Conservation (phyloP, 2,329 filamentous ascomycete genomes). For the Graphiopsis chlorocephala region DNA sequence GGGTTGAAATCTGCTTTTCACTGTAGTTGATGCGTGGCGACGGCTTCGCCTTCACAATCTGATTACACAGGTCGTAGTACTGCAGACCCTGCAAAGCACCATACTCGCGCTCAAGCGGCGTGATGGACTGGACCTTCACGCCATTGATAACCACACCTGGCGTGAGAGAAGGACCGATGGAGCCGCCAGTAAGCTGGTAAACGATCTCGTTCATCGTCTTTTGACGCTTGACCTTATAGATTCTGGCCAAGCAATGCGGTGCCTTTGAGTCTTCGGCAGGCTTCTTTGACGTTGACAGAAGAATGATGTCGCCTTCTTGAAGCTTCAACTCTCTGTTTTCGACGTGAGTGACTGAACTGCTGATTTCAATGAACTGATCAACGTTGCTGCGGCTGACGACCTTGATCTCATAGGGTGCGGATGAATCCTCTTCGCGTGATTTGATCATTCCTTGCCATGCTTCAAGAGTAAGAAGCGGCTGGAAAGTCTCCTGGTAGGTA, state of each 20-base stretch:
- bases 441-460: slow-evolving; percentile 94
- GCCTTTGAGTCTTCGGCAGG: slow-evolving; percentile 65
- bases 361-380: slow-evolving; percentile 89
- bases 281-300: slow-evolving; percentile 71
- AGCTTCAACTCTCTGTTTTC: slow-evolving; percentile 71
- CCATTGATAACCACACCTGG: slow-evolving; percentile 70
- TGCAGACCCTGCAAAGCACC: slow-evolving; percentile 85
- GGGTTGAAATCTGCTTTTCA: slow-evolving; percentile 66
- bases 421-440: slow-evolving; percentile 78
- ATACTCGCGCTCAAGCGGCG: slow-evolving; percentile 91
- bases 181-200: slow-evolving; percentile 69
- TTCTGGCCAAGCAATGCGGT: slow-evolving; percentile 81
- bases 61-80: slow-evolving; percentile 93
- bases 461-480: slow-evolving; percentile 85
- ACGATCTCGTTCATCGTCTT: slow-evolving; percentile 79
- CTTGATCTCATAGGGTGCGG: slow-evolving; percentile 81
- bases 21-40: slow-evolving; percentile 82
- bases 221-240: slow-evolving; percentile 77
- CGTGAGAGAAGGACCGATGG: slow-evolving; percentile 48
- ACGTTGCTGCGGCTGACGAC: slow-evolving; percentile 84
- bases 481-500: slow-evolving; percentile 85
- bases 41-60: slow-evolving; percentile 84
- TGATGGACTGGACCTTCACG: slow-evolving; percentile 87
- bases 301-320: slow-evolving; percentile 81
- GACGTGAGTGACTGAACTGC: slow-evolving; percentile 70